A percentile compares a stretch with the other conserved stretches of the same genome.
Conservation (phyloP, 1,284 basidiomycete species). For the Xerocomus amazonicus region DNA sequence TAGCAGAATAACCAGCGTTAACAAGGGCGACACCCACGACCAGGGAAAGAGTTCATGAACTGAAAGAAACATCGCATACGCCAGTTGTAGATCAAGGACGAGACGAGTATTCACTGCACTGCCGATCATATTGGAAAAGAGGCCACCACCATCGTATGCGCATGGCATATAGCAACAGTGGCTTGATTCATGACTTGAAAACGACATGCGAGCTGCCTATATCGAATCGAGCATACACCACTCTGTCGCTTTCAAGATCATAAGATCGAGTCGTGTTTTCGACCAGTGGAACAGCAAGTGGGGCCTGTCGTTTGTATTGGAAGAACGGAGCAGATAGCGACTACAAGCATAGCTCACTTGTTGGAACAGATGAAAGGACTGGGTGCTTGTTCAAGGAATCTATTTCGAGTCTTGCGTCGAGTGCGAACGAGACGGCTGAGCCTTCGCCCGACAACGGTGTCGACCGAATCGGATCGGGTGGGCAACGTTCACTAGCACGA, state of each 20-base stretch:
- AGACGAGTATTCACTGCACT: not conserved
- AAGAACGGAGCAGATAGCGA: too few species aligned
- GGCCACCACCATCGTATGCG: slow-evolving; percentile 41
- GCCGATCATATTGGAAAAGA: too few species aligned
- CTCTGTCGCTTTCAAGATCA: slow-evolving; percentile 62
- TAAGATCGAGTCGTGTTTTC: slow-evolving; percentile 20
- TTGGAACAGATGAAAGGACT: slow-evolving; percentile 64
- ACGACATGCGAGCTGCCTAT: slow-evolving; percentile 6
- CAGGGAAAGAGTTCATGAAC: slow-evolving; percentile 56
- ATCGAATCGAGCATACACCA: slow-evolving; percentile 53
- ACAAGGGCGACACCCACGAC: slow-evolving; percentile 59
- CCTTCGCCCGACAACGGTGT: slow-evolving; percentile 59
- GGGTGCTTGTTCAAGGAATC: slow-evolving; percentile 65
- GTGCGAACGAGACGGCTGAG: slow-evolving; percentile 59
- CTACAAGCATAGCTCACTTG: slow-evolving; percentile 35
- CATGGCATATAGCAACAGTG: slow-evolving; percentile 60
- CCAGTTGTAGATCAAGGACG: slow-evolving; percentile 8
- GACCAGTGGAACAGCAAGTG: slow-evolving; percentile 37
- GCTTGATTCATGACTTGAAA: slow-evolving; percentile 60
- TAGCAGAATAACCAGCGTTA: slow-evolving; percentile 63
- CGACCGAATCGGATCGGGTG: slow-evolving; percentile 59
- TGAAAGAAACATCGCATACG: slow-evolving; percentile 56
- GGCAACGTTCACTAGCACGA: slow-evolving; percentile 49
- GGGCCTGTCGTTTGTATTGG: slow-evolving; percentile 63
- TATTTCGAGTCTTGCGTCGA: slow-evolving; percentile 68